Base-by-base conservation (phyloP, 1,284 basidiomycete genomes). In the Apiotrichum laibachii region DNA sequence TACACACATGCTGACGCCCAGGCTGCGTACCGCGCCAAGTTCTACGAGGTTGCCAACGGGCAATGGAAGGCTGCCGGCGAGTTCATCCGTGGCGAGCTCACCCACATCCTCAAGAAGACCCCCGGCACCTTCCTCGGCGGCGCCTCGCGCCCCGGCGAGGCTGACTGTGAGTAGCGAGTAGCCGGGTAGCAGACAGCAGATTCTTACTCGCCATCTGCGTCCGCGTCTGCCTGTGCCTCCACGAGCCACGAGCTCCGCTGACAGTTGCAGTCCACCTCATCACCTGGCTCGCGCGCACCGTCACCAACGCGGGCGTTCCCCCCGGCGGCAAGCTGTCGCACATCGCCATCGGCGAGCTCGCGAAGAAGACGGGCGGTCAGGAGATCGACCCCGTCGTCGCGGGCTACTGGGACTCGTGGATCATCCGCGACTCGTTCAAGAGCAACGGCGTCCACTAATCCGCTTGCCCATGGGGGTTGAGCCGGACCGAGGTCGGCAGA, bases 251-350 rank as follows among this genome's bases (percentile, higher is more conserved):
- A 9, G 9, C 11, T 45, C 9, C 2, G 6, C 22, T 46, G 15
- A 26, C 26, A 39, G 45, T 50, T 10, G 19, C 46, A 76, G 75
- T 69, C 70, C 76, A 77, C 66, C 55, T 75, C 56, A 72, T 76
- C 68, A 73, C 73, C 35, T 77, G 76, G 76, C 67, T 77, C 33
- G 70, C 76, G 13, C 61, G 76, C 37, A 72, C 64, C 47, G 64
- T 72, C 51, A 70, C 72, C 51, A 67, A 73, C 52, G 63, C 72
- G 11, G 72, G 75, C 40, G 68, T 68, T 5, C 64, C 70, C 42
- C 71, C 70, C 35, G 26, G 31, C 47, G 65, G 64, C 12, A 60
- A 67, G 15, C 50, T 63, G 15, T 54, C 66, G 15, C 57, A 55
- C 22, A 66, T 67, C 10, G 69, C 63, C 19, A 56, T 77, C 46